Percentiles rank a stretch among this genome's conserved stretches.
These are phyloP conservation scores for Mrakia gelida DNA, from an alignment of 768 basidiomycete species.

Conservation along the genomic window DNA sequence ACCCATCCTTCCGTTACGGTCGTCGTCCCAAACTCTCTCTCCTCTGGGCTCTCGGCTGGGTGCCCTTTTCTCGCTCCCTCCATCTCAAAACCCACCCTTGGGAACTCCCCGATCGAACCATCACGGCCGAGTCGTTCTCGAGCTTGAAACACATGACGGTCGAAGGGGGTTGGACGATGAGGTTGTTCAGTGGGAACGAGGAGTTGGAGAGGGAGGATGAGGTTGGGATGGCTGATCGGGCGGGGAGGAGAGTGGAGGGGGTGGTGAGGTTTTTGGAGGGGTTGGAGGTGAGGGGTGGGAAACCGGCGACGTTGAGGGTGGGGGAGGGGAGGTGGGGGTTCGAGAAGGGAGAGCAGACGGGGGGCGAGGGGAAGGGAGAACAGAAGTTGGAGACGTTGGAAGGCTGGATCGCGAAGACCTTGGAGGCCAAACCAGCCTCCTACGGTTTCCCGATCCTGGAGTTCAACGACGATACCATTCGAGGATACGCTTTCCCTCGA, in stretches of 20 bases:
- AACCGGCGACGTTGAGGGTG: background rate
- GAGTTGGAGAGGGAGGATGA: conserved; percentile 5
- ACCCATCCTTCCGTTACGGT: conserved; percentile 42
- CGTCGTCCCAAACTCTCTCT: conserved; percentile 41
- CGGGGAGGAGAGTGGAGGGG: conserved; percentile 13
- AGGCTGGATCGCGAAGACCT: background rate
- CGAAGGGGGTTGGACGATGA: conserved; percentile 8
- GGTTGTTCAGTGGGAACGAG: conserved; percentile 5
- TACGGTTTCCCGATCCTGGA: background rate
- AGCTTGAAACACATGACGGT: conserved; percentile 24
- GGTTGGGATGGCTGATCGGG: background rate
- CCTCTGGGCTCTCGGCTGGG: conserved; percentile 41
- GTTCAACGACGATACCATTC: background rate
- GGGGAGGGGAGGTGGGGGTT: background rate
- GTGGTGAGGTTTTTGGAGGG: conserved; percentile 14
- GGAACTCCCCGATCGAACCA: conserved; percentile 39
- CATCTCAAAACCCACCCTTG: conserved; percentile 38
- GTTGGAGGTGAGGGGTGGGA: background rate
- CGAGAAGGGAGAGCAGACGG: background rate
- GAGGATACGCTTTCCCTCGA: background rate
- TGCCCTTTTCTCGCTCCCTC: conserved; percentile 39
- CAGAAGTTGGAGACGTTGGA: background rate
- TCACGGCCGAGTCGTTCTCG: conserved; percentile 36
- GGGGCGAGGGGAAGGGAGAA: background rate
- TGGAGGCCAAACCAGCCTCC: background rate